A percentile compares a stretch with the other conserved stretches of the same genome.
These are phyloP conservation scores for Eimeria zaria DNA, from an alignment of 169 alveolate genomes.

Conservation along the genomic window DNA sequence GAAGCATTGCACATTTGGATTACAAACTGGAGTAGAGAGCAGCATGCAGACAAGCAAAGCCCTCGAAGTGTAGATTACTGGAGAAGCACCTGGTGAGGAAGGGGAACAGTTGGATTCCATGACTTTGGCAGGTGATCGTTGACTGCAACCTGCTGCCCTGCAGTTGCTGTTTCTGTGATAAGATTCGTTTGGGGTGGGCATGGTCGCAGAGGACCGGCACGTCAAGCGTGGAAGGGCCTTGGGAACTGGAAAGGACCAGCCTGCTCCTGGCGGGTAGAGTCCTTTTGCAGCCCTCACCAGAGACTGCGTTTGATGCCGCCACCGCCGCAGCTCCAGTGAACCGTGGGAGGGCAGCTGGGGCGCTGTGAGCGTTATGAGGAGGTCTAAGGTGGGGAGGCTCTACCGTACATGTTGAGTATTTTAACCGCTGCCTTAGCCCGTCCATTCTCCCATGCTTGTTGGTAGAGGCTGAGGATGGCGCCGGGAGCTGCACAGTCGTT, in stretches of 20 bases:
- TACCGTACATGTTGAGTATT: neutral
- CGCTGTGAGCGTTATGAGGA: neutral
- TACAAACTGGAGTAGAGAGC: neutral
- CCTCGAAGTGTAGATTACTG: neutral
- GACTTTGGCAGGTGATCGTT: neutral
- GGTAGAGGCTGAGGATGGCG: neutral
- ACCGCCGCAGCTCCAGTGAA: neutral
- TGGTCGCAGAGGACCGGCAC: neutral
- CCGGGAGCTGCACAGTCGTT: neutral
- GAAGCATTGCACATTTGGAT: neutral
- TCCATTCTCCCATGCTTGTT: constrained; percentile 29
- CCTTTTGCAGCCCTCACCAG: neutral
- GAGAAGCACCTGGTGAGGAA: constrained; percentile 46
- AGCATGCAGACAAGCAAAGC: neutral
- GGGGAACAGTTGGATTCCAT: constrained; percentile 6
- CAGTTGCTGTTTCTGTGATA: neutral
- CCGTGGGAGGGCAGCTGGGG: constrained; percentile 23
- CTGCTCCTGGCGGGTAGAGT: neutral
- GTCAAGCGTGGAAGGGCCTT: neutral
- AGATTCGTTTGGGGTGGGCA: neutral
- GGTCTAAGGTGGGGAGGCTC: neutral
- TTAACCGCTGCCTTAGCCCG: constrained; percentile 5
- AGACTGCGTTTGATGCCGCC: neutral
- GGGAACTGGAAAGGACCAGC: neutral
- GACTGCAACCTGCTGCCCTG: neutral